A percentile compares a stretch with the other conserved stretches of the same genome.
These are phyloP conservation scores for Filobasidium floriforme DNA, from an alignment of 768 basidiomycete species.

Conservation along the genomic window DNA sequence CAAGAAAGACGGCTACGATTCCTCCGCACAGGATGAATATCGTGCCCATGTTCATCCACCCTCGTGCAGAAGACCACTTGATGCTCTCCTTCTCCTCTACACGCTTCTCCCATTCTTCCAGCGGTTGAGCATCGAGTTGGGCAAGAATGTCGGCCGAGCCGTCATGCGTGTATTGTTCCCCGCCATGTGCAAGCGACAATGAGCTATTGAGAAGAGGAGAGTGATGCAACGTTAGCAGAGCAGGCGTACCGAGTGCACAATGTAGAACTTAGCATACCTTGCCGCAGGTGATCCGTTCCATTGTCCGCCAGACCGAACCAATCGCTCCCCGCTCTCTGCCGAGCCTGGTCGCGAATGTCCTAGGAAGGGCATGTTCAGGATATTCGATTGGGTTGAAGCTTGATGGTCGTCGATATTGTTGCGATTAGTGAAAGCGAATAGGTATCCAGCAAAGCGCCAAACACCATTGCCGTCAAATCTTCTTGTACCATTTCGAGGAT, in stretches of 20 bases:
- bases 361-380: background rate
- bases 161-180: background rate
- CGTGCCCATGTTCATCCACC: slow-evolving; percentile 70
- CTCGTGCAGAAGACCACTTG: slow-evolving; percentile 63
- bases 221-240: too few relatives aligned
- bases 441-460: too few relatives aligned
- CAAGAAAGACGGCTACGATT: slow-evolving; percentile 75
- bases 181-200: too few relatives aligned
- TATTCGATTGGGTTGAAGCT: too few relatives aligned
- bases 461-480: too few relatives aligned
- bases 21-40: slow-evolving; percentile 64
- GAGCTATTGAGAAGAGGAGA: background rate
- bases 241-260: background rate
- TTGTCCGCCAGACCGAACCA: background rate
- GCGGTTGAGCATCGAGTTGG: slow-evolving; percentile 17
- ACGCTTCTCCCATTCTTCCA: slow-evolving; percentile 16
- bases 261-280: background rate
- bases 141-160: slow-evolving; percentile 1
- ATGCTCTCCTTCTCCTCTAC: slow-evolving; percentile 51
- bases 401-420: too few relatives aligned
- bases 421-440: too few relatives aligned
- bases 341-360: background rate
- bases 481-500: too few relatives aligned
- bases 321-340: background rate
- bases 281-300: background rate